Conservation (phyloP, 805 yeast species). For the Wickerhamiella alocasiicola region DNA sequence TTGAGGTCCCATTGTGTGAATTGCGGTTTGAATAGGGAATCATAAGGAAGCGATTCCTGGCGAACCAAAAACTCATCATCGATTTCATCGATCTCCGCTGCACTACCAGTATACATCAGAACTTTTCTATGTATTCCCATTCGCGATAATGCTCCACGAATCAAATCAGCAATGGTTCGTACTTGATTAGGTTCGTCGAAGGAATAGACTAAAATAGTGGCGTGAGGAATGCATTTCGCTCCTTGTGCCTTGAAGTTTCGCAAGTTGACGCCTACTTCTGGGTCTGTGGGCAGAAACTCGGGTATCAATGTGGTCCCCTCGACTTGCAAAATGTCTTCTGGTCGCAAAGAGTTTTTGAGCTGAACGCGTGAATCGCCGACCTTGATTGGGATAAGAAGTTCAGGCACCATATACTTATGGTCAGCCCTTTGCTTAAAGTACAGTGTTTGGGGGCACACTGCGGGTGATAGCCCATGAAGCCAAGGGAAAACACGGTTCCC, state of each 20-base stretch:
- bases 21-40: conserved; percentile 13
- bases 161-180: neutral
- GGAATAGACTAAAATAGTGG: conserved; percentile 71
- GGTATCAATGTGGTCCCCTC: conserved; percentile 31
- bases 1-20: conserved; percentile 32
- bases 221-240: conserved; percentile 58
- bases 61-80: conserved; percentile 21
- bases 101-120: conserved; percentile 12
- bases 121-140: conserved; percentile 15
- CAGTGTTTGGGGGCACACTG: conserved; percentile 38
- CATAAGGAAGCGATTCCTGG: conserved; percentile 16
- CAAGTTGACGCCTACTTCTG: conserved; percentile 58
- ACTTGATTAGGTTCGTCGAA: conserved; percentile 27
- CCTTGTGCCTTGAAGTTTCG: conserved; percentile 81
- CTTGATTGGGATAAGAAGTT: conserved; percentile 21
- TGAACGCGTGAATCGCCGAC: conserved; percentile 18
- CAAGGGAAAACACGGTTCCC: conserved; percentile 73
- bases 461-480: conserved; percentile 66
- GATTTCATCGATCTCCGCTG: conserved; percentile 3
- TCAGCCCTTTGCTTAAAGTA: conserved; percentile 14
- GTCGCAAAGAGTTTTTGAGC: conserved; percentile 8
- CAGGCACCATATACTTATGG: conserved; percentile 16
- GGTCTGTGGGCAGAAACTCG: conserved; percentile 47
- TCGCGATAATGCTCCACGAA: conserved; percentile 16
- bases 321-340: conserved; percentile 7